Conservation (phyloP, 495 filamentous ascomycete species). For the Daldinia grandis region DNA sequence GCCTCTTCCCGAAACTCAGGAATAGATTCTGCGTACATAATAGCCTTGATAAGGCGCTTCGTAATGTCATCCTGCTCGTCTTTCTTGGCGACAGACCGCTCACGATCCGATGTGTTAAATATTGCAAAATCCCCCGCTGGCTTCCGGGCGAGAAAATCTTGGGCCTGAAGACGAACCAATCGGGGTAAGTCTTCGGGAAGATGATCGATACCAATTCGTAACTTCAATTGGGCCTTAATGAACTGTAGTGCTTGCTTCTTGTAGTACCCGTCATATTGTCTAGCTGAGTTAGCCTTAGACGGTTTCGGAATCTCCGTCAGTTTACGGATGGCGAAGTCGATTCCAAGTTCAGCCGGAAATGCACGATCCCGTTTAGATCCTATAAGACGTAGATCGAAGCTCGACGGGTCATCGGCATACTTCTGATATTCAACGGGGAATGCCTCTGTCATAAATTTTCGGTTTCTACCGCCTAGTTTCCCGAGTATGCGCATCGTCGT, state of each 20-base stretch:
- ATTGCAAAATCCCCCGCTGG: constrained; percentile 67
- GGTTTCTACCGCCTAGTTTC: constrained; percentile 93
- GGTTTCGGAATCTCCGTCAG: constrained; percentile 79
- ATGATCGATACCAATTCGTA: constrained; percentile 85
- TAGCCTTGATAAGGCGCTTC: constrained; percentile 86
- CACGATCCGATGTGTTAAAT: constrained; percentile 75
- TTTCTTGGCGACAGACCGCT: constrained; percentile 85
- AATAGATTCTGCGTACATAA: constrained; percentile 84
- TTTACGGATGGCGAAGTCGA: constrained; percentile 88
- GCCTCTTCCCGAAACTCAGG: constrained; percentile 80
- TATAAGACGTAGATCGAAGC: constrained; percentile 86
- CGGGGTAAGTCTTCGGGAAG: constrained; percentile 89
- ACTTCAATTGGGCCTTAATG: constrained; percentile 85
- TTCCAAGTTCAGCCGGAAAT: constrained; percentile 83
- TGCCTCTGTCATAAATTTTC: constrained; percentile 91
- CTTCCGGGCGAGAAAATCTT: constrained; percentile 78
- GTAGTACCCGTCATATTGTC: constrained; percentile 83
- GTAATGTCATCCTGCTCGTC: constrained; percentile 79
- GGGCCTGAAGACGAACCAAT: constrained; percentile 84
- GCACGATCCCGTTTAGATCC: constrained; percentile 87
- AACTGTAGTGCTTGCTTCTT: constrained; percentile 92
- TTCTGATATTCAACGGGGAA: constrained; percentile 80
- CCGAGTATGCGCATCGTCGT: constrained; percentile 98
- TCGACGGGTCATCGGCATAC: constrained; percentile 84
- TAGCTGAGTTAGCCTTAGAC: constrained; percentile 54